A percentile compares a stretch with the other conserved stretches of the same genome.
Conservation (phyloP, 176 grass and related monocot species). For the Cocos nucifera region DNA sequence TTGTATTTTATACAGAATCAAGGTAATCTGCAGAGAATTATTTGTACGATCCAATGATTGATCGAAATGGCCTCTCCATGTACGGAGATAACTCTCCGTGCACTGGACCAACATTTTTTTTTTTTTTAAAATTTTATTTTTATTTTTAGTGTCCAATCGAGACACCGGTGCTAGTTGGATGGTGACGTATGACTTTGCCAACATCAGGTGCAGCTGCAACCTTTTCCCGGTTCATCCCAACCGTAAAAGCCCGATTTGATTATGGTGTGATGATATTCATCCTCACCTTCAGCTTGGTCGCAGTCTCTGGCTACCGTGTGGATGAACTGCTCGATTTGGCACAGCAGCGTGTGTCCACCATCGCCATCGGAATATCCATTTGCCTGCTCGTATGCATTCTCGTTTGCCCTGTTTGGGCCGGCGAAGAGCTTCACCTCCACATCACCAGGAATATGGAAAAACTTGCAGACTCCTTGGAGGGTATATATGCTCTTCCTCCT, state of each 20-base stretch:
- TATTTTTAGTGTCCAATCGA: no score
- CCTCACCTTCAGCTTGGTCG: constrained; percentile 82
- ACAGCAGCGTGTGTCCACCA: constrained; percentile 50
- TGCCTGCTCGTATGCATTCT: constrained; percentile 52
- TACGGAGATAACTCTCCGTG: no score
- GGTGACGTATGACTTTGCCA: no score
- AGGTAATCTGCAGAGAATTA: no score
- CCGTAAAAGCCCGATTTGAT: constrained; percentile 73
- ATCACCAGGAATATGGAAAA: constrained; percentile 70
- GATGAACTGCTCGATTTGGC: constrained; percentile 42
- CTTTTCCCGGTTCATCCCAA: constrained; percentile 81
- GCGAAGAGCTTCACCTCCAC: constrained; percentile 65
- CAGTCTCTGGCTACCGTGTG: constrained; percentile 83
- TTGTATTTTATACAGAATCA: no score
- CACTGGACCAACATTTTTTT: no score
- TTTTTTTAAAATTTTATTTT: no score
- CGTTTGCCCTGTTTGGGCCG: constrained; percentile 70
- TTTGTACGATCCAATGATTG: no score
- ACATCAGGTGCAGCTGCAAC: constrained; percentile 63
- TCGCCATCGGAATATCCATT: constrained; percentile 55
- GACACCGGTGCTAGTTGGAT: no score
- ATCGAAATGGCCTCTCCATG: no score
- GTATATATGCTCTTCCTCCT: constrained; percentile 6
- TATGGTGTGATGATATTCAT: constrained; percentile 94
- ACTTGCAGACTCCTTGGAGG: constrained; percentile 55